Base-by-base conservation (phyloP, 129 eudicot genomes). In the Mikania micrantha region DNA sequence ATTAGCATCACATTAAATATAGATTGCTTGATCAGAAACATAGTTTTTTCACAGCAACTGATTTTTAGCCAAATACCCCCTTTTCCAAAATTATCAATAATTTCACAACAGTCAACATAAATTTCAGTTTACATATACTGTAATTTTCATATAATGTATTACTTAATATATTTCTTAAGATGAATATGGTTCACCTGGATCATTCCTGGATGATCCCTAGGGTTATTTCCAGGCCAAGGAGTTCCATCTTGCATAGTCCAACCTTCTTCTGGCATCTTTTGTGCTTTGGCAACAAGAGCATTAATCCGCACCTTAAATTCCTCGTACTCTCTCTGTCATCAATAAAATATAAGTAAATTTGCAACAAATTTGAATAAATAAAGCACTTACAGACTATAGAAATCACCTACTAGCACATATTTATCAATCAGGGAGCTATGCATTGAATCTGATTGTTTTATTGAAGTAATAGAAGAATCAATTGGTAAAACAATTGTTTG, bases 191-290 rank as follows among this genome's bases (percentile, higher is more conserved):
- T 68, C 19, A 68, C 89, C 85, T 84, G 89, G 77, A 84, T 84
- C 89, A 84, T 84, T 68, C 89, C 89, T 0, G 89, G 89, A 62
- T 84, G 89, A 74, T 80, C 89, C 49, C 89, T 78, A n/a, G 82
- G 81, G 78, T 84, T 84, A 73, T 84, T 84, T 70, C 89, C 89
- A 4, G 89, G 89, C 89, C 89, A 84, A 22, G 81, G 67, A 49
- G 76, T 84, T 74, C 83, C 89, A 70, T 80, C 85, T 64, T 80
- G 85, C 85, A 84, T 80, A 64, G 83, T 74, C 89, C 89, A 80
- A 16, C 85, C 85, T 71, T 77, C 89, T 56, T 84, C 89, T 0
- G 89, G 89, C 75, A 74, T 67, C 77, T 80, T 84, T 70, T 84
- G 85, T 64, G 89, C 89, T 74, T 63, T 80, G 25, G 83, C 81